phyloP scores from a whole-genome alignment of 2,329 filamentous ascomycete species.

The Trichoderma sp. region DNA sequence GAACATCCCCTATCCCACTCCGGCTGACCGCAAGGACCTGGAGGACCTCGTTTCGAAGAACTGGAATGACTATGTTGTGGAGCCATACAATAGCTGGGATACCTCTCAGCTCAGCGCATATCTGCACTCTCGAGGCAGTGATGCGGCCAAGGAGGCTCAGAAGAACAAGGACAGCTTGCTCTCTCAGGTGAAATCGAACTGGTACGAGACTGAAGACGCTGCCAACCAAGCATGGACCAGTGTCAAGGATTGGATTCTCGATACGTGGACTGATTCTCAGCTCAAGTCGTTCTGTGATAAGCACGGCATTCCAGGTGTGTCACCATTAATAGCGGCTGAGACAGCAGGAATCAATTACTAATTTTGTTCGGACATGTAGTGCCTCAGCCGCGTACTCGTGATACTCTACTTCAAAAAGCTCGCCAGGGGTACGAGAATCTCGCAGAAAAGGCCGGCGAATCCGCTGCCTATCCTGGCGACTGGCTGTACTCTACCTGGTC shows the following conservation, averaged over 20 bases:
- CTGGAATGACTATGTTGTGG: conserved; percentile 75
- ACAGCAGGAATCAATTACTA: not conserved
- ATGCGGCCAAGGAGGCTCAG: conserved; percentile 64
- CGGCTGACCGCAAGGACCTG: conserved; percentile 91
- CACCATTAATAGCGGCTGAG: not conserved
- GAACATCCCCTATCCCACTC: conserved; percentile 83
- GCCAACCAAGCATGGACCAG: conserved; percentile 67
- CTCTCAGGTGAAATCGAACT: conserved; percentile 66
- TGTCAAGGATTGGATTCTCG: conserved; percentile 88
- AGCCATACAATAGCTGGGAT: conserved; percentile 77
- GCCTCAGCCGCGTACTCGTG: conserved; percentile 82
- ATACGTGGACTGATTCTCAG: conserved; percentile 91
- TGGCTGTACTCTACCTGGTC: conserved; percentile 93
- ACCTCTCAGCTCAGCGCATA: conserved; percentile 64
- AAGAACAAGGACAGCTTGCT: conserved; percentile 67
- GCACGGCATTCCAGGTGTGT: conserved; percentile 69
- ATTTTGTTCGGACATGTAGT: conserved; percentile 41
- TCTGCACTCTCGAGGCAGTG: conserved; percentile 66
- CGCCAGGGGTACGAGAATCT: conserved; percentile 77
- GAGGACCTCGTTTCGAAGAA: conserved; percentile 84
- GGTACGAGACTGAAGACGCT: conserved; percentile 77
- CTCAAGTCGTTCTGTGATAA: conserved; percentile 91
- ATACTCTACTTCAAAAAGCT: conserved; percentile 72
- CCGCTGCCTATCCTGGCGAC: conserved; percentile 82
- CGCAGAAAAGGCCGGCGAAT: conserved; percentile 72